A percentile compares a stretch with the other conserved stretches of the same genome.
Evolutionary conservation across 2,329 filamentous ascomycete species (phyloP).

Genomic region (Talaromyces piceae): DNA sequence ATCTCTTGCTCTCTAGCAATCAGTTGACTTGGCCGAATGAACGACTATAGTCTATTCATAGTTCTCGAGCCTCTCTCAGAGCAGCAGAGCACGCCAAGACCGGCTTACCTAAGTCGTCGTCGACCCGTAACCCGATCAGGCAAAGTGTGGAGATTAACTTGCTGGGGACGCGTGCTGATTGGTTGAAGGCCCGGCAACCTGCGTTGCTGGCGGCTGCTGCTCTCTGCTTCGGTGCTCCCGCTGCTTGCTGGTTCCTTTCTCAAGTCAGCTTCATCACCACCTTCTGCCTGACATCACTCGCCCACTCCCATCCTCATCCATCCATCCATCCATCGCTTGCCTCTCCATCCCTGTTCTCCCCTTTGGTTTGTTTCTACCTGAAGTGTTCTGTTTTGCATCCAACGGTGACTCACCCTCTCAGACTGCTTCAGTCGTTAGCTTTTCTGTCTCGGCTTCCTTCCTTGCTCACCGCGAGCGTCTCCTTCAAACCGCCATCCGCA

Average conservation of each 20-base stretch:
- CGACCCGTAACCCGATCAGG: not conserved
- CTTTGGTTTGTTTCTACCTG: slow-evolving; percentile 3
- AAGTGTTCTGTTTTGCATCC: slow-evolving; percentile 3
- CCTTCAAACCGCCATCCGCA: not conserved
- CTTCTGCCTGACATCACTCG: slow-evolving; percentile 16
- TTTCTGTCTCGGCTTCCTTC: not conserved
- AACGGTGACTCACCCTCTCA: not conserved
- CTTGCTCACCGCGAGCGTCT: not conserved
- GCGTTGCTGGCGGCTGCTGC: slow-evolving; percentile 6
- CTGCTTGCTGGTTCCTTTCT: slow-evolving; percentile 1
- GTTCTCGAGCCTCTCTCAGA: too few relatives aligned
- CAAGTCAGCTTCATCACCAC: slow-evolving; percentile 14
- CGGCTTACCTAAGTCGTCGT: slow-evolving; percentile 8
- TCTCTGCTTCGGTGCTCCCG: slow-evolving; percentile 6
- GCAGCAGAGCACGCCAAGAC: not conserved
- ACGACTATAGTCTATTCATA: too few relatives aligned
- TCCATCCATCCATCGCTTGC: not conserved
- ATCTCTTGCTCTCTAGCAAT: not conserved
- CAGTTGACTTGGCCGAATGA: not conserved
- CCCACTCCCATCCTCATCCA: slow-evolving; percentile 2
- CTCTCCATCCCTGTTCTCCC: not conserved
- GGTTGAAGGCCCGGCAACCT: slow-evolving; percentile 1
- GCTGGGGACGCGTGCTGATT: not conserved
- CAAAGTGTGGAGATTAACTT: not conserved
- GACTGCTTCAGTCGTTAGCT: not conserved